Conservation (phyloP, 805 yeast species). For the Hanseniaspora valbyensis region DNA sequence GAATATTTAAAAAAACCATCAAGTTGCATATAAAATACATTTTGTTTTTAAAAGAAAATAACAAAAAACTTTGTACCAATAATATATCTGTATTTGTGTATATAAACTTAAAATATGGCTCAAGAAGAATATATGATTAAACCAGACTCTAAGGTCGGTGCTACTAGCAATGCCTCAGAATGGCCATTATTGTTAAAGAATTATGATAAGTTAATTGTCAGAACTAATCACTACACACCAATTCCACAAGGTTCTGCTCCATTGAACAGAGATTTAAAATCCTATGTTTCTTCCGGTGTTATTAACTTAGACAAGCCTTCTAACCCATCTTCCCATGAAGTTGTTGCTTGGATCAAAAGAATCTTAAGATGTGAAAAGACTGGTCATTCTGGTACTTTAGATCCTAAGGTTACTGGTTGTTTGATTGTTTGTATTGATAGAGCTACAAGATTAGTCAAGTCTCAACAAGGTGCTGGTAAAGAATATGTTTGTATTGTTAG, state of each 20-base stretch:
- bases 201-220: constrained; percentile 84
- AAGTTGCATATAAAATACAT: no score
- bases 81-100: background rate
- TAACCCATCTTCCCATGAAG: constrained; percentile 97
- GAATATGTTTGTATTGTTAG: constrained; percentile 97
- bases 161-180: constrained; percentile 75
- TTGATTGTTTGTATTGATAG: constrained; percentile 95
- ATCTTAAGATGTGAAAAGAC: constrained; percentile 92
- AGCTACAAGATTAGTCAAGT: constrained; percentile 94
- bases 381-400: constrained; percentile 98
- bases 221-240: constrained; percentile 96
- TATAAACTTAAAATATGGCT: constrained; percentile 21
- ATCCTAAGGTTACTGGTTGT: constrained; percentile 98
- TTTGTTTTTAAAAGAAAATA: background rate
- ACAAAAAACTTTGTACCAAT: background rate
- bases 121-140: constrained; percentile 67
- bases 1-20: no score
- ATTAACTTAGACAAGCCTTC: constrained; percentile 96
- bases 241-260: constrained; percentile 94
- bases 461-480: constrained; percentile 99
- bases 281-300: constrained; percentile 87
- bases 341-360: constrained; percentile 97
- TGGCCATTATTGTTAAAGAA: constrained; percentile 94
- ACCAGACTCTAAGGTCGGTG: constrained; percentile 63
- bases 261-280: constrained; percentile 80